phyloP scores from a whole-genome alignment of 371 early-diverging fungal species.

The Mucor ambiguus region DNA sequence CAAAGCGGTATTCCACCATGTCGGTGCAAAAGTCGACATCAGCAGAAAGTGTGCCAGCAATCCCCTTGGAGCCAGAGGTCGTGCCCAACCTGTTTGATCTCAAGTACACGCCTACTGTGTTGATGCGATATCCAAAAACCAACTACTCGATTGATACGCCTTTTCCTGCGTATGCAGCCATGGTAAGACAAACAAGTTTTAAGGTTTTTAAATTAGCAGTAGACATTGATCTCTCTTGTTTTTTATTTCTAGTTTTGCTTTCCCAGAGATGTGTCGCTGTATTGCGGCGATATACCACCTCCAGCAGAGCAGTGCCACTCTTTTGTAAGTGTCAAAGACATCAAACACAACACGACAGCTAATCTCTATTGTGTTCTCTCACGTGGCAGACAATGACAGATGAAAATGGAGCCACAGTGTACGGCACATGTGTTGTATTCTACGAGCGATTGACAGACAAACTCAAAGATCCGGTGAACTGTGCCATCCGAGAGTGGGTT shows the following conservation, averaged over 20 bases:
- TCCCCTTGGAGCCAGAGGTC: conserved; percentile 2
- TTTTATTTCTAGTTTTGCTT: conserved; percentile 72
- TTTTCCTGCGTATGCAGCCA: conserved; percentile 67
- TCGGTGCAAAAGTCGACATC: conserved; percentile 1
- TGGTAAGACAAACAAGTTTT: conserved; percentile 49
- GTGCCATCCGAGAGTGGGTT: conserved; percentile 55
- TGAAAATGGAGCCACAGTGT: conserved; percentile 64
- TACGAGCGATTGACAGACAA: conserved; percentile 59
- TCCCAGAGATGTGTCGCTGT: conserved; percentile 68
- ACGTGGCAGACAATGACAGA: conserved; percentile 64
- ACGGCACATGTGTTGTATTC: conserved; percentile 73
- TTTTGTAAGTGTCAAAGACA: conserved; percentile 45
- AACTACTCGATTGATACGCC: conserved; percentile 34
- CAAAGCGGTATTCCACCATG: not conserved
- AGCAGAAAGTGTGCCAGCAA: conserved; percentile 1
- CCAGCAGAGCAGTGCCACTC: conserved; percentile 74
- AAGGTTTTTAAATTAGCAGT: conserved; percentile 1
- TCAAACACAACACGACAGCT: not conserved
- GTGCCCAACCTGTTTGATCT: conserved; percentile 45
- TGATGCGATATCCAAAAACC: conserved; percentile 41
- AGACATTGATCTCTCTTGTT: not conserved
- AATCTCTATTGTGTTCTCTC: not conserved
- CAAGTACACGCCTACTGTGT: conserved; percentile 42
- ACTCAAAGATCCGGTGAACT: conserved; percentile 49
- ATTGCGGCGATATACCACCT: conserved; percentile 45